These are phyloP conservation scores for Bryum argenteum DNA, from an alignment of 225 moss, liverwort and hornwort genomes.

Conservation along the genomic window DNA sequence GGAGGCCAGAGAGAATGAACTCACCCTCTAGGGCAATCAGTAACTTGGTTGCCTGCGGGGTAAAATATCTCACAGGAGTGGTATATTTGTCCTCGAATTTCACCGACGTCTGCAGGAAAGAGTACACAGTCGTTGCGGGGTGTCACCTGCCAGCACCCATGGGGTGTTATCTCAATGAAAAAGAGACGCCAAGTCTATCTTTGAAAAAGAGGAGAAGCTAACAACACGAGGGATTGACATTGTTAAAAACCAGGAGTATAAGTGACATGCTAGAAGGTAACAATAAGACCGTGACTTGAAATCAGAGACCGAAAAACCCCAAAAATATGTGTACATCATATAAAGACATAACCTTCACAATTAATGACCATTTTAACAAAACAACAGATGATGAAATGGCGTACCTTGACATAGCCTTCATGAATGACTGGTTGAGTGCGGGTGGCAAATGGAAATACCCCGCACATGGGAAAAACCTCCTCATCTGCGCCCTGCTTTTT, in stretches of 20 bases:
- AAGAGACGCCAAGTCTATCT: not conserved
- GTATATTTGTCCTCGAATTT: constrained; percentile 69
- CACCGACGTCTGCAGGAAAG: constrained; percentile 62
- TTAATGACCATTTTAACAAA: not conserved
- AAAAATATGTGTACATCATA: not conserved
- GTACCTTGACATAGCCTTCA: constrained; percentile 71
- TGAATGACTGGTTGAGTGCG: constrained; percentile 56
- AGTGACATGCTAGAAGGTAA: constrained; percentile 2
- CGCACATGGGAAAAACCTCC: constrained; percentile 61
- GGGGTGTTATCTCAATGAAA: constrained; percentile 6
- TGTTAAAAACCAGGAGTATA: not conserved
- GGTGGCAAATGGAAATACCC: constrained; percentile 67
- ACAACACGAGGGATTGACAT: not conserved
- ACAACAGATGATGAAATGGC: constrained; percentile 18
- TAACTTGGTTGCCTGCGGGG: constrained; percentile 43
- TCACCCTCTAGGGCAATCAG: constrained; percentile 62
- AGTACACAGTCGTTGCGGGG: constrained; percentile 65
- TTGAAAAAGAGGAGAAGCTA: not conserved
- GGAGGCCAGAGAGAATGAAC: constrained; percentile 16
- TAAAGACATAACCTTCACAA: not conserved
- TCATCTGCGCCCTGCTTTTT: constrained; percentile 51
- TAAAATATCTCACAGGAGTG: constrained; percentile 68
- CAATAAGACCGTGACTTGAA: constrained; percentile 7
- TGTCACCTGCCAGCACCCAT: constrained; percentile 53
- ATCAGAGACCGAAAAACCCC: not conserved